phyloP scores from a whole-genome alignment of 768 basidiomycete genomes.

The Peribolospora baueri region DNA sequence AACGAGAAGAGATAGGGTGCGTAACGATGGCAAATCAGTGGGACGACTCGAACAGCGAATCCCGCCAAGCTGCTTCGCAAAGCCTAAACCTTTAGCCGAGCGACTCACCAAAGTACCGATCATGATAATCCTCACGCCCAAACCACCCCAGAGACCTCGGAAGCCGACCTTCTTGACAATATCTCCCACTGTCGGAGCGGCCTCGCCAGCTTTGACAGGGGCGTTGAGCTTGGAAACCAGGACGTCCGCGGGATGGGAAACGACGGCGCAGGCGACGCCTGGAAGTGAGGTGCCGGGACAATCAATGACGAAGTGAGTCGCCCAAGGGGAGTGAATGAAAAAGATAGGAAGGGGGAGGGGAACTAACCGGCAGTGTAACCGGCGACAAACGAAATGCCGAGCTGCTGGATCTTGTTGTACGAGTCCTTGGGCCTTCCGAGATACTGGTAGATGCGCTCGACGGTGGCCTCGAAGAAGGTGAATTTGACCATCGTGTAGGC shows the following conservation, averaged over 20 bases:
- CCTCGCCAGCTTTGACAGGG: conserved; percentile 9
- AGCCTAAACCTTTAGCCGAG: too few species aligned
- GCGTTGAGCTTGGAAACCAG: conserved; percentile 15
- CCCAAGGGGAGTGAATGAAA: too few species aligned
- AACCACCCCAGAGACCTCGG: conserved; percentile 27
- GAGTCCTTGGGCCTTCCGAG: conserved; percentile 10
- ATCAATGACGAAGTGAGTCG: too few species aligned
- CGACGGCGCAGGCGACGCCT: conserved; percentile 14
- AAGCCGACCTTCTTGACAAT: conserved; percentile 15
- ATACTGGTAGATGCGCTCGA: conserved; percentile 12
- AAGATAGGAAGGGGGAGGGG: too few species aligned
- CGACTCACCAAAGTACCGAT: conserved; percentile 17
- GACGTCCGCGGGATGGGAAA: conserved; percentile 15
- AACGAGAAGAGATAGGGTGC: too few species aligned
- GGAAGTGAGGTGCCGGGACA: too few species aligned
- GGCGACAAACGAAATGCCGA: conserved; percentile 13
- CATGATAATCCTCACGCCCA: conserved; percentile 40
- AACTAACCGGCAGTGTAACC: conserved; percentile 14
- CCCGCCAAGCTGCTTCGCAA: too few species aligned
- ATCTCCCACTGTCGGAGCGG: conserved; percentile 12
- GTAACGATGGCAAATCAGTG: too few species aligned
- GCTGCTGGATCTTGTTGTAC: conserved; percentile 17
- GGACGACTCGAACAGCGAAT: too few species aligned
- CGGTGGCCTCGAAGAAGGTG: conserved; percentile 12
- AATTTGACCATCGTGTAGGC: conserved; percentile 15